Conservation (phyloP, 75 land plant genomes). For the Cupressus sempervirens region DNA sequence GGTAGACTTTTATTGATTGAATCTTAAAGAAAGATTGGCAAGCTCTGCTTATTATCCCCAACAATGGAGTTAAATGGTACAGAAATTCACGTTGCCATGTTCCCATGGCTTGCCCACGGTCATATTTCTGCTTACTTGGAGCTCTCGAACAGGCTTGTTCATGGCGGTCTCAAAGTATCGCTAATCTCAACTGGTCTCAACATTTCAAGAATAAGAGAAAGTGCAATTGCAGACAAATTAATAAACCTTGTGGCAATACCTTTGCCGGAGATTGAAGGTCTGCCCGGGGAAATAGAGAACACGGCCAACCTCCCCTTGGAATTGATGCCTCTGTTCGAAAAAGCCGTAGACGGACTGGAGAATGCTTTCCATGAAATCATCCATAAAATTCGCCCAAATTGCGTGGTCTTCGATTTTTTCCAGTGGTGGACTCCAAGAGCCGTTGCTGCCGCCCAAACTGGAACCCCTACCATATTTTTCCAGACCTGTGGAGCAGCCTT, state of each 20-base stretch:
- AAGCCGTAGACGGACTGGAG: slow-evolving; percentile 25
- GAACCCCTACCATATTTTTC: slow-evolving; percentile 15
- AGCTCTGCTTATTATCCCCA: too few species aligned
- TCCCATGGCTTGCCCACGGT: slow-evolving; percentile 37
- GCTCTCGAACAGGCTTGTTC: slow-evolving; percentile 28
- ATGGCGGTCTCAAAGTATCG: slow-evolving; percentile 25
- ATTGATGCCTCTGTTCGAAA: slow-evolving; percentile 13
- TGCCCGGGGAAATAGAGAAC: slow-evolving; percentile 35
- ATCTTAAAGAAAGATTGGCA: too few species aligned
- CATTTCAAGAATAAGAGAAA: slow-evolving; percentile 12
- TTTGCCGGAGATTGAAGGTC: slow-evolving; percentile 26
- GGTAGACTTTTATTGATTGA: too few species aligned
- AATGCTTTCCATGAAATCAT: slow-evolving; percentile 23
- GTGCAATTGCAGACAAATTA: slow-evolving; percentile 5
- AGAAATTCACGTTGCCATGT: slow-evolving; percentile 15
- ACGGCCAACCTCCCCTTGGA: slow-evolving; percentile 14
- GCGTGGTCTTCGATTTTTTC: slow-evolving; percentile 52
- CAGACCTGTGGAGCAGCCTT: slow-evolving; percentile 31
- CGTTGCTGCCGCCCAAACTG: slow-evolving; percentile 29
- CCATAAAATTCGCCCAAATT: slow-evolving; percentile 19
- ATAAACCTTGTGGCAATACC: slow-evolving; percentile 24
- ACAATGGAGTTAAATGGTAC: not conserved
- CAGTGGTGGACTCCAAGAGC: slow-evolving; percentile 37
- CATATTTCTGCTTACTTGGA: slow-evolving; percentile 39
- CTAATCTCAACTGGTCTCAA: slow-evolving; percentile 34